phyloP scores from a whole-genome alignment of 345 rosid genomes.

The Microthlaspi erraticum region DNA sequence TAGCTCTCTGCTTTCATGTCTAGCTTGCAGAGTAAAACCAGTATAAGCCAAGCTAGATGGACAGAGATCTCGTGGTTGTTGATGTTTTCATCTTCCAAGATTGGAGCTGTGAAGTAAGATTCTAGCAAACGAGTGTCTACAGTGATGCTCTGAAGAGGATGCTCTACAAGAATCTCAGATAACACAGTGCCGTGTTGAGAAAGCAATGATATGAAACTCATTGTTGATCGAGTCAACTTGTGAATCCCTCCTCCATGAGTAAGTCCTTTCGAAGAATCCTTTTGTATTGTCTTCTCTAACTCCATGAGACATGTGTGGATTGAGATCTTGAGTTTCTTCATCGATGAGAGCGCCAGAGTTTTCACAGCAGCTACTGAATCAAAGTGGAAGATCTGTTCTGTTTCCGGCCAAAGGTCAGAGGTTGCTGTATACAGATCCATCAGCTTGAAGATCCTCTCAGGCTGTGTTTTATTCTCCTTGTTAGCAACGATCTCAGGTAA shows the following conservation, averaged over 20 bases:
- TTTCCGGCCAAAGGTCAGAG: constrained; percentile 64
- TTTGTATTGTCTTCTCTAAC: constrained; percentile 57
- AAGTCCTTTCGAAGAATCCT: constrained; percentile 52
- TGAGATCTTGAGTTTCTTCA: constrained; percentile 56
- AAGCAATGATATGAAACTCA: constrained; percentile 68
- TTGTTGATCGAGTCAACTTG: constrained; percentile 59
- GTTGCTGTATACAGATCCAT: constrained; percentile 70
- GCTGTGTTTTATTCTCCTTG: constrained; percentile 48
- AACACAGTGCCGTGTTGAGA: constrained; percentile 57
- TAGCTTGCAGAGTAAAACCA: constrained; percentile 74
- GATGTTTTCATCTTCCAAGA: constrained; percentile 41
- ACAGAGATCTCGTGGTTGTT: constrained; percentile 44
- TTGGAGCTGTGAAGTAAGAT: constrained; percentile 55
- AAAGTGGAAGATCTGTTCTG: constrained; percentile 60
- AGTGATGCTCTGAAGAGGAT: constrained; percentile 50
- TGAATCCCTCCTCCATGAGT: constrained; percentile 71
- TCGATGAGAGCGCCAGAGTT: constrained; percentile 54
- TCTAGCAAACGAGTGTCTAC: constrained; percentile 53
- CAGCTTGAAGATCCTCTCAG: constrained; percentile 60
- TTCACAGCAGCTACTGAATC: constrained; percentile 61
- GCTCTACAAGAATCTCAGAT: constrained; percentile 57
- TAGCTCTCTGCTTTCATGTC: constrained; percentile 63
- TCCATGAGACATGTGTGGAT: constrained; percentile 47
- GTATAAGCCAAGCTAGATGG: constrained; percentile 72
- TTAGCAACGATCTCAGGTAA: constrained; percentile 66